phyloP scores from a whole-genome alignment of 306 rosid species.

The Quercus engelmannii region DNA sequence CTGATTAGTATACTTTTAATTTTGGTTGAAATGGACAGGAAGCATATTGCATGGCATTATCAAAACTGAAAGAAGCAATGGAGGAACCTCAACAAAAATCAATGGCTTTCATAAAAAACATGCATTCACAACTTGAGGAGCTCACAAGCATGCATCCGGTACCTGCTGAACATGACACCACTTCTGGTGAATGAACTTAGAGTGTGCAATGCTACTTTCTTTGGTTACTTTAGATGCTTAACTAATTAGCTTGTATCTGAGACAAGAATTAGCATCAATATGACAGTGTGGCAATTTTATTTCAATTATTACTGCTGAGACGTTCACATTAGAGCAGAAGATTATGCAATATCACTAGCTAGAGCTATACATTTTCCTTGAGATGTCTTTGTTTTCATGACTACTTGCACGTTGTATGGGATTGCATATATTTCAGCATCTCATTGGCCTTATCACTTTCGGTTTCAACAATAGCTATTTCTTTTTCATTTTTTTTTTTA shows the following conservation, averaged over 20 bases:
- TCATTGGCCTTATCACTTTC: neutral
- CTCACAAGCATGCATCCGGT: slow-evolving; percentile 23
- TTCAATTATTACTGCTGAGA: neutral
- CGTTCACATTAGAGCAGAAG: neutral
- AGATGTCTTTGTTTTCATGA: neutral
- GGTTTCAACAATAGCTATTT: too few species aligned
- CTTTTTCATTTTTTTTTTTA: too few species aligned
- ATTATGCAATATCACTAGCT: neutral
- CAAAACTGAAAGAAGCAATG: slow-evolving; percentile 73
- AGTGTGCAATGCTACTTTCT: neutral
- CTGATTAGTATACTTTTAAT: neutral
- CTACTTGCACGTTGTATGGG: neutral
- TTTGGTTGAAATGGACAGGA: slow-evolving; percentile 40
- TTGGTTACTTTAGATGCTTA: neutral
- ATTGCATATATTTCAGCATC: neutral
- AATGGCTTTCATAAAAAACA: slow-evolving; percentile 68
- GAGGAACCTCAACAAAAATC: slow-evolving; percentile 73
- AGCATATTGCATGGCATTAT: slow-evolving; percentile 71
- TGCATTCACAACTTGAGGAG: slow-evolving; percentile 72
- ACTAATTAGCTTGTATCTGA: neutral
- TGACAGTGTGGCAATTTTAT: neutral
- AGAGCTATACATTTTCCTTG: neutral
- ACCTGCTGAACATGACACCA: slow-evolving; percentile 17
- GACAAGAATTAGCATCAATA: neutral
- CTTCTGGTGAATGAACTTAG: neutral